Evolutionary conservation across 1,284 basidiomycete species (phyloP), one percentile per base, ranked within the genome.

Genomic region (Porogramme epimiltina): DNA sequence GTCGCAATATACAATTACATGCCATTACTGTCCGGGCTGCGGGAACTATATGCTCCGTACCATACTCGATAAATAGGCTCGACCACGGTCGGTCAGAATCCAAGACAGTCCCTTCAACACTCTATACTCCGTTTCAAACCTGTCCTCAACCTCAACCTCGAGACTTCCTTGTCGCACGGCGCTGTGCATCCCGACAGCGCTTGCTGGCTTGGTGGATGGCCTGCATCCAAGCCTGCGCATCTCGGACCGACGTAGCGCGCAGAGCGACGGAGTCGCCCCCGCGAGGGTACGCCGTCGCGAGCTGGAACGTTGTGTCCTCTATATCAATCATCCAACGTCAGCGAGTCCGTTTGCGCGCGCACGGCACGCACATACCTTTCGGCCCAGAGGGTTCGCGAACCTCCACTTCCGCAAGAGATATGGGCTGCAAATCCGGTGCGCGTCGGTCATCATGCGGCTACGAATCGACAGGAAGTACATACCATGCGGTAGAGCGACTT

Each of bases 401-500:
- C 57, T 78, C 74, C 18, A 86, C 77, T 61, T 86, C 84, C n/a
- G 79, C 73, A n/a, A 89, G 73, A 15, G 82, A 82, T 45, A 89
- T 84, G n/a, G 82, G 86, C 85, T 85, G 60, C 11, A 22, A 18
- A 49, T 3, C 43, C 28, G 45, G 24, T n/a, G 22, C 15, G 11
- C 19, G 20, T 45, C 23, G 39, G 19, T 9, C 34, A 16, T 6
- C 34, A 37, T 37, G 5, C 5, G n/a, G 13, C 10, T n/a, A 18
- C 10, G 6, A 37, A 13, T 6, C 8, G 34, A 9, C 9, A 37
- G 13, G 13, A 13, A 13, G 28, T 6, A 74, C 84, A 62, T 53
- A 93, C 92, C 83, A 93, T 89, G 37, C 89, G 82, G 68, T 95
- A 95, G 13, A 95, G 67, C 10, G 82, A 82, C 56, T 80, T 82